phyloP scores from a whole-genome alignment of 805 yeast genomes.

The Candida methanosorbosa region DNA sequence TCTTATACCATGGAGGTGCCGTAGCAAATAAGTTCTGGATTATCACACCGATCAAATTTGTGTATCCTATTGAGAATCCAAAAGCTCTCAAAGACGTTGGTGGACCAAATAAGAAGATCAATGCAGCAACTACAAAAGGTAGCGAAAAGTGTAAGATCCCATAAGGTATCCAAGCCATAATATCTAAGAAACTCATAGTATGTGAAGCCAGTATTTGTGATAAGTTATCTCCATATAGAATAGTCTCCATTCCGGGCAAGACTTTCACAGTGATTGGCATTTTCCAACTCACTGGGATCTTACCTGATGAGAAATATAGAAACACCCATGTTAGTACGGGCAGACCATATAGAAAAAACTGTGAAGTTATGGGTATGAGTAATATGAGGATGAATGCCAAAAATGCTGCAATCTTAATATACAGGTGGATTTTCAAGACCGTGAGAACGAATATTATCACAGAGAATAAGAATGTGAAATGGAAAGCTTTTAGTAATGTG shows the following conservation, averaged over 20 bases:
- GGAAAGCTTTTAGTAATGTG: conserved; percentile 2
- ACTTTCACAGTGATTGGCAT: conserved; percentile 86
- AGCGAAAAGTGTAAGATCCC: conserved; percentile 86
- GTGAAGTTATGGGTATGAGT: conserved; percentile 68
- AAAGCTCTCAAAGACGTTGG: conserved; percentile 78
- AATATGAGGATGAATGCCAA: conserved; percentile 30
- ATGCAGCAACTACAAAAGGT: conserved; percentile 77
- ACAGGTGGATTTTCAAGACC: no score
- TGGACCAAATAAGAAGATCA: conserved; percentile 82
- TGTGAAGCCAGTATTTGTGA: conserved; percentile 76
- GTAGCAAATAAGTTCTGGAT: conserved; percentile 81
- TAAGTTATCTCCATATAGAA: conserved; percentile 86
- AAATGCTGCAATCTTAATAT: conserved; percentile 2
- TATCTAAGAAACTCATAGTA: conserved; percentile 58
- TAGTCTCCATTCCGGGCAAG: conserved; percentile 88
- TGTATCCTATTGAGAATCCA: conserved; percentile 91
- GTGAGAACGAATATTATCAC: conserved; percentile 14
- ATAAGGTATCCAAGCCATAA: conserved; percentile 91
- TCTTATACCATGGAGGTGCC: conserved; percentile 97
- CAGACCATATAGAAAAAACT: conserved; percentile 74
- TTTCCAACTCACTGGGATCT: conserved; percentile 64
- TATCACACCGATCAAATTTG: conserved; percentile 81
- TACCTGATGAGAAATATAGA: conserved; percentile 68
- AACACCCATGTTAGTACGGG: conserved; percentile 87
- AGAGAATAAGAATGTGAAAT: conserved; percentile 10